Conservation (phyloP, 2,329 filamentous ascomycete genomes). For the Botrytis aclada region DNA sequence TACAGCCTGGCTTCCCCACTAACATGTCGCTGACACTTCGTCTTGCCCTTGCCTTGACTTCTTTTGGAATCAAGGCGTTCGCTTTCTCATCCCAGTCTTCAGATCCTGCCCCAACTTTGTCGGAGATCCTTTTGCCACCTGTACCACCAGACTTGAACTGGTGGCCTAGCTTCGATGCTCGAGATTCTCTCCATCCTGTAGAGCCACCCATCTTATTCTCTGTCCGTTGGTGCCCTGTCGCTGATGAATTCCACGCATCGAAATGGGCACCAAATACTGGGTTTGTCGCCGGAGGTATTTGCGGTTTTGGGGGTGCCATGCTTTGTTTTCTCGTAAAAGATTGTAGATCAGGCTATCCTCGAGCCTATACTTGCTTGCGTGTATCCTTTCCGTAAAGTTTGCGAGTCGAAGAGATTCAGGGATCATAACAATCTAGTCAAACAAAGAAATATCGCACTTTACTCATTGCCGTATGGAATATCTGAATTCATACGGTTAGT, state of each 20-base stretch:
- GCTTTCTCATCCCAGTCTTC: conserved; percentile 50
- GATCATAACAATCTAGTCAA: neutral
- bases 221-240: conserved; percentile 75
- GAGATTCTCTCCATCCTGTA: conserved; percentile 68
- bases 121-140: conserved; percentile 58
- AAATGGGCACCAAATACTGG: conserved; percentile 49
- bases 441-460: neutral
- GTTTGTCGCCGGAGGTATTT: conserved; percentile 30
- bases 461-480: neutral
- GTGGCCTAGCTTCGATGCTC: conserved; percentile 63
- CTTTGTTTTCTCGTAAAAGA: neutral
- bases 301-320: conserved; percentile 31
- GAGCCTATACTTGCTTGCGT: neutral
- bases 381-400: neutral
- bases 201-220: conserved; percentile 62
- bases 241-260: conserved; percentile 70
- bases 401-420: neutral
- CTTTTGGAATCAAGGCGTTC: conserved; percentile 45
- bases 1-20: conserved; percentile 13
- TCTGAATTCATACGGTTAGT: neutral
- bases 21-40: conserved; percentile 55
- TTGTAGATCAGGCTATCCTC: conserved; percentile 6
- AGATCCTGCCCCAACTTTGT: conserved; percentile 64
- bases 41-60: conserved; percentile 35
- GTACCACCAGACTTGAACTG: conserved; percentile 62